phyloP scores from a whole-genome alignment of 345 rosid species.

The Euclidium syriacum region DNA sequence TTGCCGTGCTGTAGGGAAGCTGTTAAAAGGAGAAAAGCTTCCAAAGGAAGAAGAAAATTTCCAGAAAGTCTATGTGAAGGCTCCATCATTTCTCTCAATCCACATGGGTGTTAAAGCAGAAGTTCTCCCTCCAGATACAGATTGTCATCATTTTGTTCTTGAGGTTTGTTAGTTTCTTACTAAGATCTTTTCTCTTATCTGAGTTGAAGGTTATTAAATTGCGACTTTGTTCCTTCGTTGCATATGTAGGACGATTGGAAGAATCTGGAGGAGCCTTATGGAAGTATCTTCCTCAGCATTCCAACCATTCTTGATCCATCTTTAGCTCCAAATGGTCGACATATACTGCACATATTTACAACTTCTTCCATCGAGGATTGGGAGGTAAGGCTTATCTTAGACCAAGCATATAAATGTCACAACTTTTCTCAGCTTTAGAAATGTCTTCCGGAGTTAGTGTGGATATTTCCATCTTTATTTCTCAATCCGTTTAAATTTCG shows the following conservation, averaged over 20 bases:
- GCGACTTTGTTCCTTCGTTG: background rate
- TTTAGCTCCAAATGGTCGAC: constrained; percentile 75
- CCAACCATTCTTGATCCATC: constrained; percentile 89
- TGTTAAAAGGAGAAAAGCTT: constrained; percentile 72
- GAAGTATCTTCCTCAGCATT: constrained; percentile 94
- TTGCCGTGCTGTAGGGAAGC: constrained; percentile 50
- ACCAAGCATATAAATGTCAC: background rate
- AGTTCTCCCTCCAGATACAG: constrained; percentile 79
- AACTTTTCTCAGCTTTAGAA: background rate
- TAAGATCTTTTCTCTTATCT: constrained; percentile 8
- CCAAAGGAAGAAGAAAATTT: constrained; percentile 90
- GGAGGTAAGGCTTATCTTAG: constrained; percentile 49
- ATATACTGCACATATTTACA: constrained; percentile 89
- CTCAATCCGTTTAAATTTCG: background rate
- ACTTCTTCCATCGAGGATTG: constrained; percentile 83
- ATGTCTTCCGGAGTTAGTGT: background rate
- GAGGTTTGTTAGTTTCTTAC: constrained; percentile 46
- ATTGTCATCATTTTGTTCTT: constrained; percentile 92
- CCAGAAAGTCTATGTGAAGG: constrained; percentile 82
- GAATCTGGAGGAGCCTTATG: constrained; percentile 75
- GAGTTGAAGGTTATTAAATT: background rate
- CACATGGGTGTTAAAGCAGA: constrained; percentile 92
- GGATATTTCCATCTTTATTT: background rate
- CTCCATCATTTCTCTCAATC: constrained; percentile 96
- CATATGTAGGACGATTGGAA: constrained; percentile 60